Evolutionary conservation across 257 asterid genomes (phyloP), one percentile per base, ranked within the genome.

Genomic region (Craterostigma plantagineum): DNA sequence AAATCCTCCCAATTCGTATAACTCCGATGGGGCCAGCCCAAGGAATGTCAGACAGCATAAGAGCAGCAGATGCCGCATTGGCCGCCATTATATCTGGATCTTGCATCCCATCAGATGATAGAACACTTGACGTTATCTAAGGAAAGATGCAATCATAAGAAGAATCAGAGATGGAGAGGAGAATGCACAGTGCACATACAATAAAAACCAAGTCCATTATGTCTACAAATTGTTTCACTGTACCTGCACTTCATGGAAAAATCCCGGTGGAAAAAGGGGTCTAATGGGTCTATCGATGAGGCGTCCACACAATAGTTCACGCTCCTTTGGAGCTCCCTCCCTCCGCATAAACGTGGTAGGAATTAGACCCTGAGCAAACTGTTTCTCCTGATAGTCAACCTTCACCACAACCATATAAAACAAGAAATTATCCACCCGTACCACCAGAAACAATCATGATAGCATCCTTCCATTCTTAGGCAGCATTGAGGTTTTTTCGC

Each of bases 1-100:
- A 53, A 56, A 87, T 70, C 62, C 95, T 79, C 60, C 95, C 98
- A 27, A 87, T 53, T 15, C 98, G 91, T 60, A 87, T 72, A 18
- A 87, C 79, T 52, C 98, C 98, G 43, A 87, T 74, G n/a, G 93
- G 98, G 48, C 98, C 98, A 50, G 72, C 85, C 98, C 98, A 87
- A 51, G 95, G 98, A 48, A 87, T 72, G 69, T 87, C 98, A 10
- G 95, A 79, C 60, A 87, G 50, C 95, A 82, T 79, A 48, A 87
- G 76, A 58, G 98, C 95, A 59, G 95, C 92, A 43, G 95, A 87
- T 45, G 98, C 63, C 13, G 95, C 95, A 57, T 87, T 87, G 57
- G 91, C 98, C 35, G 98, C 93, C 92, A 87, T 55, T 46, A 87
- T 75, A 68, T 83, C 95, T n/a, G 98, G 95, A 59, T 87, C 98